These are phyloP conservation scores for Blastobotrys malaysiensis DNA, from an alignment of 1,139 yeast species.

Conservation along the genomic window DNA sequence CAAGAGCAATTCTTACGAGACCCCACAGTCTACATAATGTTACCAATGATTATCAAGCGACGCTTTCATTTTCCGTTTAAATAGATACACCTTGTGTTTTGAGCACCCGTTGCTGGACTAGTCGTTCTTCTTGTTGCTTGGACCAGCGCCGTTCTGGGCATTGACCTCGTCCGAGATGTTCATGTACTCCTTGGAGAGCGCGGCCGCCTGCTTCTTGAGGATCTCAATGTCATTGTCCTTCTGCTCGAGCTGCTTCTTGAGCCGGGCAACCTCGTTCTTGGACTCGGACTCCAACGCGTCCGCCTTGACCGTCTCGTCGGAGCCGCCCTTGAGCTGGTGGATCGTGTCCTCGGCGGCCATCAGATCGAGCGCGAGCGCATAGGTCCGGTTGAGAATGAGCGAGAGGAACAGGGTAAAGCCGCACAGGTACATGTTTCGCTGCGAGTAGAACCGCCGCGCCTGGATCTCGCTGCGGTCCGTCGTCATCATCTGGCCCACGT, in stretches of 20 bases:
- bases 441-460: constrained; percentile 90
- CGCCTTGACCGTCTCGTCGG: constrained; percentile 27
- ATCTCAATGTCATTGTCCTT: constrained; percentile 60
- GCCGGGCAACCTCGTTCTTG: constrained; percentile 39
- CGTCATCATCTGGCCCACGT: constrained; percentile 20
- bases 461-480: constrained; percentile 71
- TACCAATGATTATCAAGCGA: too few relatives aligned
- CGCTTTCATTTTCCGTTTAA: too few relatives aligned
- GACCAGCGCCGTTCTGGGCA: constrained; percentile 20
- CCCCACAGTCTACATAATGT: not conserved
- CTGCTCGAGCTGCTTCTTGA: constrained; percentile 51
- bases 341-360: constrained; percentile 51
- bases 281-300: constrained; percentile 23
- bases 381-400: constrained; percentile 80
- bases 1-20: constrained; percentile 74
- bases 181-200: constrained; percentile 61
- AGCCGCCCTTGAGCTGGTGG: constrained; percentile 19
- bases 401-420: constrained; percentile 93
- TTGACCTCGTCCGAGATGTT: constrained; percentile 40
- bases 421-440: constrained; percentile 92
- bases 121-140: constrained; percentile 30
- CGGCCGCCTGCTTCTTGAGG: constrained; percentile 66
- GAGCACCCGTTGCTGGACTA: constrained; percentile 9
- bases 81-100: not conserved
- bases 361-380: constrained; percentile 71